A percentile compares a stretch with the other conserved stretches of the same genome.
Evolutionary conservation across 805 yeast genomes (phyloP).

Genomic region (Pichia ethanolica): DNA sequence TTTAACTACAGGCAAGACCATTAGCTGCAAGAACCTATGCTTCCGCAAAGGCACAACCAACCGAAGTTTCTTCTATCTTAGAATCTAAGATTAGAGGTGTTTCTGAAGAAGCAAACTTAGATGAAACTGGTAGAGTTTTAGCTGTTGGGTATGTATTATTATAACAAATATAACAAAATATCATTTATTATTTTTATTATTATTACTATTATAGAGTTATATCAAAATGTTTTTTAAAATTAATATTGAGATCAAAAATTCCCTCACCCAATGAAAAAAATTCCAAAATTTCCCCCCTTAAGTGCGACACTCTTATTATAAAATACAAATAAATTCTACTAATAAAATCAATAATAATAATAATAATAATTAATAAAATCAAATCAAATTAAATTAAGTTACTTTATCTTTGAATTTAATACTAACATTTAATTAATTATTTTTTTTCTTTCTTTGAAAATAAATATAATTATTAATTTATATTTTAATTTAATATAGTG

Average conservation of each 20-base stretch:
- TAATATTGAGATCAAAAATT: no score
- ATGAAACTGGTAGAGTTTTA: slow-evolving; percentile 99
- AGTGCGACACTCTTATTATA: no score
- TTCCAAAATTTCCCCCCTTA: no score
- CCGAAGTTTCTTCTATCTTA: slow-evolving; percentile 97
- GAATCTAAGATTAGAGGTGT: slow-evolving; percentile 99
- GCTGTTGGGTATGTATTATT: slow-evolving; percentile 76
- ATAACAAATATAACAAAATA: no score
- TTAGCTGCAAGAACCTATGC: slow-evolving; percentile 73
- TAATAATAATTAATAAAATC: no score
- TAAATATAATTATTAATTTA: no score
- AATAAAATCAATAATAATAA: no score
- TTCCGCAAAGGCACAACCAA: slow-evolving; percentile 95
- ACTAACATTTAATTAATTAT: slow-evolving; percentile 2
- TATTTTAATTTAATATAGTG: slow-evolving; percentile 47
- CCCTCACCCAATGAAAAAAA: no score
- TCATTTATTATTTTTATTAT: neutral
- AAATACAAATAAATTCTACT: no score
- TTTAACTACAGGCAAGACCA: slow-evolving; percentile 58
- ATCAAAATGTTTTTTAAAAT: no score
- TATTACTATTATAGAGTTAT: no score
- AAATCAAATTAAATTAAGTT: no score
- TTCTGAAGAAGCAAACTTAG: slow-evolving; percentile 92
- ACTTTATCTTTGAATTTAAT: neutral
- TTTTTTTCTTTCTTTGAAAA: neutral